These are phyloP conservation scores for Forsythia suspensa DNA, from an alignment of 257 asterid species.

Conservation along the genomic window DNA sequence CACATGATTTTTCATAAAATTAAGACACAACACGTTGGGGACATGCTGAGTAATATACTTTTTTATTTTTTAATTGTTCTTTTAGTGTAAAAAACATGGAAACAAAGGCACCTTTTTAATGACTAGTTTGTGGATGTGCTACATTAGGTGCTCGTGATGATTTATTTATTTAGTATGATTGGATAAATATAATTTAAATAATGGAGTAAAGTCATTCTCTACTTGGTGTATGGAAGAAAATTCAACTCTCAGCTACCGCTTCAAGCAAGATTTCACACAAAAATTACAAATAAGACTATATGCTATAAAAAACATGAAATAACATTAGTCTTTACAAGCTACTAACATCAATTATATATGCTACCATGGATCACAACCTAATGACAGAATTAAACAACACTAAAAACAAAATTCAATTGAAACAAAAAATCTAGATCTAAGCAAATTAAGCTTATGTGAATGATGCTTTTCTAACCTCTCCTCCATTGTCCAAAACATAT, in stretches of 20 bases:
- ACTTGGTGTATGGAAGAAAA: background rate
- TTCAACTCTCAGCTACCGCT: background rate
- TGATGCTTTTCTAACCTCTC: conserved; percentile 62
- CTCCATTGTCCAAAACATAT: conserved; percentile 88
- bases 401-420: background rate
- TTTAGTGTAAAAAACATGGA: too few relatives aligned
- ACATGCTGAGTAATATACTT: too few relatives aligned
- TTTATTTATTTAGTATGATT: too few relatives aligned
- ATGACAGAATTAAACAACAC: too few relatives aligned
- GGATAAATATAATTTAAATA: background rate
- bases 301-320: background rate
- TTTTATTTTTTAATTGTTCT: too few relatives aligned
- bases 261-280: background rate
- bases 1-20: too few relatives aligned
- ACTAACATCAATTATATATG: background rate
- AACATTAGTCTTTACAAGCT: background rate
- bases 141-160: too few relatives aligned
- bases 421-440: too few relatives aligned
- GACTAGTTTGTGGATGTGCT: too few relatives aligned
- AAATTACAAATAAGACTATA: background rate
- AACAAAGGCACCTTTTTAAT: too few relatives aligned
- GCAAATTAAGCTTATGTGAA: background rate
- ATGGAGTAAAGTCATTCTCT: conserved; percentile 22
- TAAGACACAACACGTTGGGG: too few relatives aligned
- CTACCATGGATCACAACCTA: background rate